Percentiles rank a stretch among this genome's conserved stretches.
phyloP scores from a whole-genome alignment of 2,329 filamentous ascomycete genomes.

The Sporothrix schenckii region DNA sequence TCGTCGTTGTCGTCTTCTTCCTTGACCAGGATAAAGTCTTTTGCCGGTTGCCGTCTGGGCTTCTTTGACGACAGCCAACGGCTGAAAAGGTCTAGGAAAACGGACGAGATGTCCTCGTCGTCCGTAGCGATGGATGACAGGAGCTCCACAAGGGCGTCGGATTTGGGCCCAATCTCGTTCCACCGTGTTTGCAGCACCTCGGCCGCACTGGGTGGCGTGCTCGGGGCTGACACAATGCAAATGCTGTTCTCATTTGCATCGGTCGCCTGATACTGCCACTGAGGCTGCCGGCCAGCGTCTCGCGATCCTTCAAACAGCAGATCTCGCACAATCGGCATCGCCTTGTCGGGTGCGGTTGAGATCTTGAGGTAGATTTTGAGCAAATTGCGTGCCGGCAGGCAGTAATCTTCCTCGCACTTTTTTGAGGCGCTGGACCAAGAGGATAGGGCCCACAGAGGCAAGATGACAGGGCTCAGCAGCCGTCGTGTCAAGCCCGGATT shows the following conservation, averaged over 20 bases:
- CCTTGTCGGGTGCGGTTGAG: constrained; percentile 54
- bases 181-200: constrained; percentile 40
- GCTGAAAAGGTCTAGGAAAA: constrained; percentile 63
- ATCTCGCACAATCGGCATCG: constrained; percentile 55
- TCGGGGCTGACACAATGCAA: constrained; percentile 50
- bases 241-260: constrained; percentile 52
- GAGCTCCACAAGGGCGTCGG: constrained; percentile 53
- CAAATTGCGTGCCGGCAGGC: constrained; percentile 53
- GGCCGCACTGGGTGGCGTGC: constrained; percentile 25
- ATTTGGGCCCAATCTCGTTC: constrained; percentile 52
- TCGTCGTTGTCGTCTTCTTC: constrained; percentile 38
- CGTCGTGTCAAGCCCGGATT: constrained; percentile 67
- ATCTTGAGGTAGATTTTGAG: constrained; percentile 62
- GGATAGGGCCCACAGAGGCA: constrained; percentile 66
- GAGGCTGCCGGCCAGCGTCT: constrained; percentile 37
- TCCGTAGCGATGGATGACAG: constrained; percentile 55
- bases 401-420: constrained; percentile 47
- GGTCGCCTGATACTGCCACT: constrained; percentile 59
- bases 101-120: constrained; percentile 59
- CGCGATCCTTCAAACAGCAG: constrained; percentile 59
- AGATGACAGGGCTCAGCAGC: constrained; percentile 60
- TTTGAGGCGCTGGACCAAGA: constrained; percentile 50
- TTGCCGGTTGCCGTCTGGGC: constrained; percentile 36
- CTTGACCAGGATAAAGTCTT: constrained; percentile 37
- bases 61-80: constrained; percentile 55